Conservation (phyloP, 1,139 yeast species). For the Scheffersomyces cryptocercus region DNA sequence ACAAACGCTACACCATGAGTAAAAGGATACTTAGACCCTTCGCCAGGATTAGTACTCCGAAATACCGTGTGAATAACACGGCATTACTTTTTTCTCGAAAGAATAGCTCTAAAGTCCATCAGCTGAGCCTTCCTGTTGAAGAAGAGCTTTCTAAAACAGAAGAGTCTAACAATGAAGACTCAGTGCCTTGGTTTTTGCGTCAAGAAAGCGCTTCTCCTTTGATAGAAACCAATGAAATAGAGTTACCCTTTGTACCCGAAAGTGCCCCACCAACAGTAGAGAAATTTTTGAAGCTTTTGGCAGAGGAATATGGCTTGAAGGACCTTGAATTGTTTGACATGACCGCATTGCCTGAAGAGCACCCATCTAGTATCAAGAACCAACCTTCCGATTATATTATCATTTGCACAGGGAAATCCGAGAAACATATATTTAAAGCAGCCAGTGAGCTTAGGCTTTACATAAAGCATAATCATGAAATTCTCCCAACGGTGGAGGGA, state of each 20-base stretch:
- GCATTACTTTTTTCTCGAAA: background rate
- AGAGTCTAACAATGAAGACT: conserved; percentile 10
- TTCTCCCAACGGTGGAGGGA: conserved; percentile 67
- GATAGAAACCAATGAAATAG: conserved; percentile 29
- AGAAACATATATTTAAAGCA: conserved; percentile 74
- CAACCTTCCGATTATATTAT: conserved; percentile 52
- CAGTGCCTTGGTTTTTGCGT: conserved; percentile 64
- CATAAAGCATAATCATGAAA: conserved; percentile 34
- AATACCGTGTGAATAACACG: background rate
- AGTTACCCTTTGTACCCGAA: conserved; percentile 53
- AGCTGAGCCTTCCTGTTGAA: background rate
- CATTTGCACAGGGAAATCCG: conserved; percentile 76
- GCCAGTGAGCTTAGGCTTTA: conserved; percentile 53
- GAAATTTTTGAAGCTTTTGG: conserved; percentile 47
- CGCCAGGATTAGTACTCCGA: background rate
- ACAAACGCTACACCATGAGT: background rate
- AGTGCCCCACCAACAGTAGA: conserved; percentile 54
- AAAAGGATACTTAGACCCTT: background rate
- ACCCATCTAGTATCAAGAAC: conserved; percentile 37
- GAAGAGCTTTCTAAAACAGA: too few relatives aligned
- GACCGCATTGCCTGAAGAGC: conserved; percentile 34
- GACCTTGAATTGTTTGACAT: conserved; percentile 61
- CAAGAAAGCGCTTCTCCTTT: conserved; percentile 46
- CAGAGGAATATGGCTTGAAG: conserved; percentile 62
- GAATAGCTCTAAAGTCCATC: background rate